These are phyloP conservation scores for Hypoxylon perforatum DNA, from an alignment of 495 filamentous ascomycete genomes.

Conservation along the genomic window DNA sequence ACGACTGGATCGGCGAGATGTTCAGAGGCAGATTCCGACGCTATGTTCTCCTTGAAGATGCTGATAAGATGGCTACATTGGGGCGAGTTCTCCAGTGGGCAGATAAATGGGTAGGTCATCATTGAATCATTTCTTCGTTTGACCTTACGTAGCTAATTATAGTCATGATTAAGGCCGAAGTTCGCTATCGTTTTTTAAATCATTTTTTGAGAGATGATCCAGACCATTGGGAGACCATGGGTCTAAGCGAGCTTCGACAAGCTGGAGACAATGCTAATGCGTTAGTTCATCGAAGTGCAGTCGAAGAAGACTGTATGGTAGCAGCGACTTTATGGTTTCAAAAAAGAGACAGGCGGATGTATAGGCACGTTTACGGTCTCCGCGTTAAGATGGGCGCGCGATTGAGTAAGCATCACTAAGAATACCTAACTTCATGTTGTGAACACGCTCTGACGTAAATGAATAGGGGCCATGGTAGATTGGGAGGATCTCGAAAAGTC, in stretches of 20 bases:
- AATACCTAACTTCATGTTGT: background rate
- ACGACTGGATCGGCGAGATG: background rate
- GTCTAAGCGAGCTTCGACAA: background rate
- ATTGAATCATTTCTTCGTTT: background rate
- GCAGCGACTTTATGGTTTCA: conserved; percentile 7
- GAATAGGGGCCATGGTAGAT: background rate
- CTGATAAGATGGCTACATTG: background rate
- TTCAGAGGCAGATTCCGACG: background rate
- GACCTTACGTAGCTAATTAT: background rate
- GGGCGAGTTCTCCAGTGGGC: background rate
- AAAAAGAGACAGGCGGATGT: background rate
- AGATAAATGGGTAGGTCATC: conserved; percentile 8
- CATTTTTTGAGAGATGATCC: conserved; percentile 29
- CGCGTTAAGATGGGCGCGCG: conserved; percentile 3
- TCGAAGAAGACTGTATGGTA: conserved; percentile 13
- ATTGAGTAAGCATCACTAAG: conserved; percentile 5
- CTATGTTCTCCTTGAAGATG: background rate
- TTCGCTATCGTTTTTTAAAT: conserved; percentile 16
- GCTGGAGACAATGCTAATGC: conserved; percentile 10
- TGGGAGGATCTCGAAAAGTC: background rate
- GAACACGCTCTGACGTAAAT: conserved; percentile 3
- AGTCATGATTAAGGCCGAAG: background rate
- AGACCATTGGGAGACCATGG: background rate
- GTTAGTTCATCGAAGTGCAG: conserved; percentile 1
- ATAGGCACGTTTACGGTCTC: conserved; percentile 5